Evolutionary conservation across 2,329 filamentous ascomycete species (phyloP).

Genomic region (Fusarium duplospermum): DNA sequence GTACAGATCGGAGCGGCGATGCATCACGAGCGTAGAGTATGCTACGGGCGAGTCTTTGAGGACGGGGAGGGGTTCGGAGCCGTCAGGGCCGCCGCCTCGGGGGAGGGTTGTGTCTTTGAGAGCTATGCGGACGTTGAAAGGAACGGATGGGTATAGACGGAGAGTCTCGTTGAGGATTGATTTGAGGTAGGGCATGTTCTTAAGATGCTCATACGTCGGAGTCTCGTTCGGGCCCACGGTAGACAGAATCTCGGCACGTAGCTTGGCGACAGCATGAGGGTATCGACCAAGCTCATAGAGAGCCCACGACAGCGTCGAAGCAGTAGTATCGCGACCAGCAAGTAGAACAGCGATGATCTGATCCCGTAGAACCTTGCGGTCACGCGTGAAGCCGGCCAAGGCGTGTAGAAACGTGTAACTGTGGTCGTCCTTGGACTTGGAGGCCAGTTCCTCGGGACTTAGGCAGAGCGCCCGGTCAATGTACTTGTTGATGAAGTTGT

Average conservation of each 20-base stretch:
- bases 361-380: conserved; percentile 79
- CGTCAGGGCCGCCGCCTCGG: conserved; percentile 74
- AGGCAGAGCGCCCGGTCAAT: conserved; percentile 80
- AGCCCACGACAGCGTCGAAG: conserved; percentile 81
- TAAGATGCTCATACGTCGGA: conserved; percentile 83
- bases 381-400: conserved; percentile 82
- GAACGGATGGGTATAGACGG: conserved; percentile 81
- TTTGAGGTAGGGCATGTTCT: conserved; percentile 86
- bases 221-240: conserved; percentile 71
- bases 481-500: conserved; percentile 81
- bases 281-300: conserved; percentile 84
- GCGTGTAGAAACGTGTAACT: conserved; percentile 89
- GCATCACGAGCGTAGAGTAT: conserved; percentile 79
- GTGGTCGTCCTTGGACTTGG: conserved; percentile 76
- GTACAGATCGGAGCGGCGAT: conserved; percentile 74
- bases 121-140: conserved; percentile 81
- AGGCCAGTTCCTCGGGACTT: conserved; percentile 75
- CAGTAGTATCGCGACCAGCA: conserved; percentile 89
- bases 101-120: conserved; percentile 81
- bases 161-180: conserved; percentile 81
- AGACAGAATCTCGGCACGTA: conserved; percentile 78
- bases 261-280: conserved; percentile 72
- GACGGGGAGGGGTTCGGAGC: conserved; percentile 70
- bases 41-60: conserved; percentile 73
- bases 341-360: conserved; percentile 86